Conservation (phyloP, 495 filamentous ascomycete genomes). For the Bombardia bombarda region DNA sequence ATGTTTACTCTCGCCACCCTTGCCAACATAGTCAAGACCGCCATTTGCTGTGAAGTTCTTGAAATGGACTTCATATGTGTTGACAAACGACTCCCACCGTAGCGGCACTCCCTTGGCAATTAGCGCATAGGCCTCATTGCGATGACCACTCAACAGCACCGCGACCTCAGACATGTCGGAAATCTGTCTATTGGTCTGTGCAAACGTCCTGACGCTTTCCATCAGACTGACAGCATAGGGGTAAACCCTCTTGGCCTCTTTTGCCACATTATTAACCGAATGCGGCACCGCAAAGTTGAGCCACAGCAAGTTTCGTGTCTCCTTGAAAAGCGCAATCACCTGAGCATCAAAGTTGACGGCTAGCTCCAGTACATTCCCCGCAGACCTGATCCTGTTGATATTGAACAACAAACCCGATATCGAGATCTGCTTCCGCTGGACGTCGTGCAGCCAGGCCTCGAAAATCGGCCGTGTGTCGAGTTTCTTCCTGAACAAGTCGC, state of each 20-base stretch:
- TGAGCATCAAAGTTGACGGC: conserved; percentile 94
- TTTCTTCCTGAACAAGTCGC: conserved; percentile 88
- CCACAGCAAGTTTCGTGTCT: conserved; percentile 95
- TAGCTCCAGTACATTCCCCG: conserved; percentile 78
- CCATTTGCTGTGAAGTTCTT: conserved; percentile 54
- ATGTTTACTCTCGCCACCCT: conserved; percentile 77
- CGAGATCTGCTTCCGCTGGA: conserved; percentile 73
- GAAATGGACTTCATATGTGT: conserved; percentile 86
- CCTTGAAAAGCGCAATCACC: conserved; percentile 95
- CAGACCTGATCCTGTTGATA: conserved; percentile 76
- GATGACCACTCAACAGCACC: conserved; percentile 79
- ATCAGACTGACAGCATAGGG: conserved; percentile 96
- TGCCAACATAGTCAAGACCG: conserved; percentile 49
- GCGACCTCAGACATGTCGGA: conserved; percentile 75
- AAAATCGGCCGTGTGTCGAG: conserved; percentile 89
- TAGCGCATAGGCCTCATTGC: conserved; percentile 75
- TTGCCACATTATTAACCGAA: conserved; percentile 86
- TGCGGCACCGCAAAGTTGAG: conserved; percentile 88
- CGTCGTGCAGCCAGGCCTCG: conserved; percentile 89
- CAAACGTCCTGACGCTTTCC: conserved; percentile 87
- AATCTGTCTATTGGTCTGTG: conserved; percentile 79
- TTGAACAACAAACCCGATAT: conserved; percentile 89
- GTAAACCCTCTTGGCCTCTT: conserved; percentile 94
- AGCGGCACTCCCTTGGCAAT: conserved; percentile 80
- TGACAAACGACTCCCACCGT: conserved; percentile 95